Base-by-base conservation (phyloP, 169 alveolate genomes). In the Eimeria maxima region DNA sequence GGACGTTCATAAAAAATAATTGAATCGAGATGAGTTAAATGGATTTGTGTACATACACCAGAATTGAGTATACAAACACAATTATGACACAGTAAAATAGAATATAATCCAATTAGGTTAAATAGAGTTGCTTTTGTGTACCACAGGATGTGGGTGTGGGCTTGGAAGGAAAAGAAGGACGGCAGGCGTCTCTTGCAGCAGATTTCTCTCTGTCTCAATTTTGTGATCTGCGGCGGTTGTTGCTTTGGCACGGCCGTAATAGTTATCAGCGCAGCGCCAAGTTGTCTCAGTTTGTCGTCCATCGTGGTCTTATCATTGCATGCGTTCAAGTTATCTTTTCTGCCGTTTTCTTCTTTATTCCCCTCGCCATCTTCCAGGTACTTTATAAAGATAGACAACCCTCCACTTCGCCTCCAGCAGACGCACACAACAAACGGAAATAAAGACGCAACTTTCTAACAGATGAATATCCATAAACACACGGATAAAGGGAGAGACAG, bases 211-310 rank as follows among this genome's bases (percentile, higher is more conserved):
- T 99, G 91, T 95, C 97, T n/a, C 98, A 99, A 94, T 99, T 99
- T 97, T 11, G 90, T 20, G 57, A 69, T 93, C 95, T 99, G 88
- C 98, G 98, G 57, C 98, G 98, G 45, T 97, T 99, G 74, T 97
- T 99, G 44, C 98, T 99, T 27, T 99, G 99, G 99, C 99, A 99
- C 97, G 99, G 99, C 11, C 97, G 99, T 89, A 97, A 98, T 69
- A 97, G 99, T 74, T 99, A 99, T 97, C 98, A 98, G 97, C 98
- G 99, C 95, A 98, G 99, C 44, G 98, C 99, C 24, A 97, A 98
- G 53, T 96, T 99, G 84, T 97, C 99, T 74, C 98, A 99, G 94
- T 99, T 99, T 97, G 99, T 99, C 84, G 98, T 99, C 81, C 99
- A 99, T 96, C 97, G 99, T 95, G 99, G 99, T 20, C 98, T 98